These are phyloP conservation scores for Hypomyces rosellus DNA, from an alignment of 2,329 filamentous ascomycete genomes.

Conservation along the genomic window DNA sequence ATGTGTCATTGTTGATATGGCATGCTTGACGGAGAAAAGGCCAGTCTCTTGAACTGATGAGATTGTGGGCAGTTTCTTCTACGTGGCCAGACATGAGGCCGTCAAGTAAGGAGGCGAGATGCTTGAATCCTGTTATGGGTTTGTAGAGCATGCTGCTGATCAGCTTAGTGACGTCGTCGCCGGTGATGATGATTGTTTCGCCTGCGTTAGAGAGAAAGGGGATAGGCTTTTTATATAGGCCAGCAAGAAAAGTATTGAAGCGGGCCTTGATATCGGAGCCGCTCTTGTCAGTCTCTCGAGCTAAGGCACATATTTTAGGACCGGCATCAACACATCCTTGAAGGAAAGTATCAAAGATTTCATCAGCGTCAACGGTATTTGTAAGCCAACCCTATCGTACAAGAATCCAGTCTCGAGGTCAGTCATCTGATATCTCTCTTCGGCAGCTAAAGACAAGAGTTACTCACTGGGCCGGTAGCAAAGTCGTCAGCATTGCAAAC, in stretches of 20 bases:
- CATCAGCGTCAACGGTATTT: conserved; percentile 33
- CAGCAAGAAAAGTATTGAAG: conserved; percentile 24
- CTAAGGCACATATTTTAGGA: conserved; percentile 23
- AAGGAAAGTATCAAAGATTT: conserved; percentile 28
- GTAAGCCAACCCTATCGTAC: conserved; percentile 26
- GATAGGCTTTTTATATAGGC: conserved; percentile 23
- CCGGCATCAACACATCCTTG: conserved; percentile 29
- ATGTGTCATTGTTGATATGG: conserved; percentile 3
- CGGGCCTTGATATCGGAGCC: conserved; percentile 25
- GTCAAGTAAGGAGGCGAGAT: conserved; percentile 12
- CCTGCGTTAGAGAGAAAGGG: conserved; percentile 15
- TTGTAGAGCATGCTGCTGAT: conserved; percentile 26
- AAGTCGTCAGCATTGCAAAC: conserved; percentile 34
- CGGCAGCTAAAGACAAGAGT: not conserved
- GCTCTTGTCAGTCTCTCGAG: conserved; percentile 18
- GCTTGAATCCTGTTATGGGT: conserved; percentile 16
- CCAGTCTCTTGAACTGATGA: not conserved
- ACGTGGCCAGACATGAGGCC: conserved; percentile 16
- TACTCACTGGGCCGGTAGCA: conserved; percentile 22
- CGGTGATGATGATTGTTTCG: conserved; percentile 23
- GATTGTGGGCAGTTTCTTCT: not conserved
- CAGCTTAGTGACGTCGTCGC: conserved; percentile 22
- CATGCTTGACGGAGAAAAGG: conserved; percentile 19
- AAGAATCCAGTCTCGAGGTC: not conserved
- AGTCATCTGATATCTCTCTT: not conserved